Conservation (phyloP, 768 basidiomycete genomes). For the Rhizopogon rudus region DNA sequence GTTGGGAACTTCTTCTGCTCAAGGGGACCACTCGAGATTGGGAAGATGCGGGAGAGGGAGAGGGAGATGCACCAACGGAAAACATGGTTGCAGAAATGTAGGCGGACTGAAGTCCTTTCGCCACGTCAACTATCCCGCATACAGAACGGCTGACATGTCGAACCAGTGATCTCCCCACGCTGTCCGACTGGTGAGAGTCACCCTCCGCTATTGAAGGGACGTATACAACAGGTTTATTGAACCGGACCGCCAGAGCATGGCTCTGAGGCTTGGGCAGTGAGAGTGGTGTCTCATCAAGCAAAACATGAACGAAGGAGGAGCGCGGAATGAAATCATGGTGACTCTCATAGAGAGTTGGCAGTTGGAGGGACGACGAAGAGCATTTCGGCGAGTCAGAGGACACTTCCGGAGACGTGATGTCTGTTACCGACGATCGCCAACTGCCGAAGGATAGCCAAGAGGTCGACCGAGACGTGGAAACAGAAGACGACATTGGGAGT, state of each 20-base stretch:
- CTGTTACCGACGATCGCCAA: conserved; percentile 33
- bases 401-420: conserved; percentile 27
- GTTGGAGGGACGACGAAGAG: conserved; percentile 15
- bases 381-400: conserved; percentile 23
- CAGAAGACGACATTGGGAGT: conserved; percentile 19
- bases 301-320: conserved; percentile 28
- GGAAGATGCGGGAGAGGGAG: conserved; percentile 17
- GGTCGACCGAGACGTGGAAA: conserved; percentile 30
- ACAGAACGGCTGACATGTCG: conserved; percentile 33
- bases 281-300: conserved; percentile 35
- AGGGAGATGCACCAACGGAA: conserved; percentile 25
- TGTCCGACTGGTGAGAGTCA: background rate
- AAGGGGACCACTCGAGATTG: conserved; percentile 9
- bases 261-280: conserved; percentile 5
- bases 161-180: conserved; percentile 11
- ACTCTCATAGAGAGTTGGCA: conserved; percentile 23
- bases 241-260: background rate
- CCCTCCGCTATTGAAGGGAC: background rate
- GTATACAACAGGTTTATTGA: background rate
- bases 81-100: conserved; percentile 54
- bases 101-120: conserved; percentile 51
- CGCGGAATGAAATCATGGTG: conserved; percentile 34
- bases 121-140: conserved; percentile 42
- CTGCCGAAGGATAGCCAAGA: conserved; percentile 42
- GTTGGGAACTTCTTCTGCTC: conserved; percentile 16